Evolutionary conservation across 1,284 basidiomycete genomes (phyloP), one percentile per base, ranked within the genome.

Genomic region (Fomitopsis palustris): DNA sequence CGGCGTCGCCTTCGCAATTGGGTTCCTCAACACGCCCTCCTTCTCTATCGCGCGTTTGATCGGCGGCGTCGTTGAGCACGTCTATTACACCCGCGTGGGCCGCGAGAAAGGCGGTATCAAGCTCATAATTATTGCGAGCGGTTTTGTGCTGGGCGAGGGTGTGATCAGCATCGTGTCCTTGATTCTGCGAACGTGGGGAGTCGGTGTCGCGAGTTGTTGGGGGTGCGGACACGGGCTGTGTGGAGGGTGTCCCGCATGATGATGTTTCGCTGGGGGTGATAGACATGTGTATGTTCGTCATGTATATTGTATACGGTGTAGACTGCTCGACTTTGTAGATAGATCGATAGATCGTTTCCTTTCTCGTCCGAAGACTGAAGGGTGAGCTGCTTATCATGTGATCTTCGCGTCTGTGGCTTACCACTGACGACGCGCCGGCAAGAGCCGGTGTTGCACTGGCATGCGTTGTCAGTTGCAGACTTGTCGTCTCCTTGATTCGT

Each of bases 91-190:
- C 27, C 77, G 79, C 37, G 73, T 78, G 64, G 78, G 81, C 58
- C 74, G 75, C 37, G 73, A 77, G 61, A 73, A 63, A 54, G 68
- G 78, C 52, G 88, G 86, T 68, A 95, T 90, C 63, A 82, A 81
- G 53, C 79, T 96, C 54, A 91, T 98, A 66, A 87, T 98, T 37
- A 80, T 97, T 33, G 96, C 96, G 4, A 94, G 91, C 68, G 96
- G 96, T 1, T 97, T 98, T 69, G 96, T 98, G 29, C 79, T 98
- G 19, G 96, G 96, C 29, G 96, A 98, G 80, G 90, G 96, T 1
- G 88, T 97, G 41, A 81, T 93, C 25, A 95, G 93, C 69, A 85
- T 98, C 47, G 75, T 95, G 31, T 86, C 89, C 8, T 79, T 98
- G 54, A 71, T 90, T 9, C 74, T 96, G 62, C 86, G 87, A 65